These are phyloP conservation scores for Marchantia paleacea DNA, from an alignment of 225 moss, liverwort and hornwort genomes.

Conservation along the genomic window DNA sequence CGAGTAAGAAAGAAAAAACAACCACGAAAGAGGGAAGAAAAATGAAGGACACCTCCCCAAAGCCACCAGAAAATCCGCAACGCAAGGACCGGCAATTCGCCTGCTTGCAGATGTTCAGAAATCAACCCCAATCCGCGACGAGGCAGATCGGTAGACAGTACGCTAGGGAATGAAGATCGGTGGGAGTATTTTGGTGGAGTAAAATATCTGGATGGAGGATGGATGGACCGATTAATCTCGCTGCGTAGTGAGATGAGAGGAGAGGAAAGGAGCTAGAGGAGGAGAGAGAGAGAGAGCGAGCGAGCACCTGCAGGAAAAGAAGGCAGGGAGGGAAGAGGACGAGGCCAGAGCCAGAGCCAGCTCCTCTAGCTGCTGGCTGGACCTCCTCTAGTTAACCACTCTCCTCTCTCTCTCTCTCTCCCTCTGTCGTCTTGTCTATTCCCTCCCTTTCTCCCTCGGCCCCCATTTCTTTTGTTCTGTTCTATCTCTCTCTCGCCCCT, in stretches of 20 bases:
- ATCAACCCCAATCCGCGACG: constrained; percentile 13
- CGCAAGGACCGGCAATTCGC: constrained; percentile 9
- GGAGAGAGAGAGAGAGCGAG: not conserved
- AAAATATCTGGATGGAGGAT: constrained; percentile 22
- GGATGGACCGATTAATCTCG: constrained; percentile 8
- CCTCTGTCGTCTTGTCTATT: not conserved
- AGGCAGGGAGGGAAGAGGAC: not conserved
- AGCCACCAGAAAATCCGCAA: constrained; percentile 13
- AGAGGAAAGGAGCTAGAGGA: constrained; percentile 7
- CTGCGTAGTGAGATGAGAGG: not conserved
- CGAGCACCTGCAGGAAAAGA: not conserved
- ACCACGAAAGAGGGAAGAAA: constrained; percentile 7
- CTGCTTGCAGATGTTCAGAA: constrained; percentile 10
- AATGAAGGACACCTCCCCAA: not conserved
- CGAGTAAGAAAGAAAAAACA: not conserved
- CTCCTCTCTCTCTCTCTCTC: not conserved
- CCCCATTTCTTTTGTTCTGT: not conserved
- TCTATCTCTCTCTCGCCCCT: not conserved
- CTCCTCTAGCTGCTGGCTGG: constrained; percentile 11
- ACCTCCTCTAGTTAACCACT: constrained; percentile 21
- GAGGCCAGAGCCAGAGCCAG: constrained; percentile 2
- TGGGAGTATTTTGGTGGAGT: constrained; percentile 5
- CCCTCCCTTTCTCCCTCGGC: constrained; percentile 7
- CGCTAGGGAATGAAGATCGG: constrained; percentile 1
- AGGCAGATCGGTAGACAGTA: not conserved